phyloP scores from a whole-genome alignment of 345 rosid genomes.

The Lepidium africanum region DNA sequence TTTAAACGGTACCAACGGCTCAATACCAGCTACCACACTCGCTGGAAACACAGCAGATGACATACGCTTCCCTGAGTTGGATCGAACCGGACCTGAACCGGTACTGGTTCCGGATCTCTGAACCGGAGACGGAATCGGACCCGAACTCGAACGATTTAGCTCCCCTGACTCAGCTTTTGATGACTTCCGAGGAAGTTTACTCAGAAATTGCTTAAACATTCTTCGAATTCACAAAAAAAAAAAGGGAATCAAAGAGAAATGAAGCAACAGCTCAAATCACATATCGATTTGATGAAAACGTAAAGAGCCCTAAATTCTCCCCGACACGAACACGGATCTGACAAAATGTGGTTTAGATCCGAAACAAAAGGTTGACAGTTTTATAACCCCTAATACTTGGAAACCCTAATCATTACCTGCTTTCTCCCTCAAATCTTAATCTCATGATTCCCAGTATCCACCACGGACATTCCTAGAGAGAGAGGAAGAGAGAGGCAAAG shows the following conservation, averaged over 20 bases:
- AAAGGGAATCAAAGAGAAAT: not conserved
- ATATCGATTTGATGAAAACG: conserved; percentile 13
- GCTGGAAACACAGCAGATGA: conserved; percentile 76
- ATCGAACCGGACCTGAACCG: conserved; percentile 31
- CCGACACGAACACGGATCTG: conserved; percentile 29
- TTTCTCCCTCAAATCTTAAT: conserved; percentile 28
- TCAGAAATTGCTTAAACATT: conserved; percentile 70
- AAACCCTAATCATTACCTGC: conserved; percentile 32
- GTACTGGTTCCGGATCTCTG: conserved; percentile 34
- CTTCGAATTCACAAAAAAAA: not conserved
- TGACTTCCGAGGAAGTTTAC: conserved; percentile 65
- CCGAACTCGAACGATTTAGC: conserved; percentile 34
- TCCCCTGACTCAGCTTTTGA: conserved; percentile 47
- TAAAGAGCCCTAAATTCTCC: conserved; percentile 17
- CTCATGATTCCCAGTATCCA: conserved; percentile 32
- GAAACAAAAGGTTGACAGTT: conserved; percentile 2
- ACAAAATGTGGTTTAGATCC: conserved; percentile 8
- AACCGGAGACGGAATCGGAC: conserved; percentile 20
- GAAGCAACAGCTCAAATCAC: conserved; percentile 13
- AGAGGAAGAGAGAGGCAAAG: not conserved
- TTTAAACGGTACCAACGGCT: conserved; percentile 77
- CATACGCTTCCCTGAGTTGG: conserved; percentile 44
- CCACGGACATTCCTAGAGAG: not conserved
- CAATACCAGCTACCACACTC: conserved; percentile 71
- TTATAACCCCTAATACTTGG: conserved; percentile 25